Conservation (phyloP, 23 red algal genomes). For the Cyanidium caldarium region DNA sequence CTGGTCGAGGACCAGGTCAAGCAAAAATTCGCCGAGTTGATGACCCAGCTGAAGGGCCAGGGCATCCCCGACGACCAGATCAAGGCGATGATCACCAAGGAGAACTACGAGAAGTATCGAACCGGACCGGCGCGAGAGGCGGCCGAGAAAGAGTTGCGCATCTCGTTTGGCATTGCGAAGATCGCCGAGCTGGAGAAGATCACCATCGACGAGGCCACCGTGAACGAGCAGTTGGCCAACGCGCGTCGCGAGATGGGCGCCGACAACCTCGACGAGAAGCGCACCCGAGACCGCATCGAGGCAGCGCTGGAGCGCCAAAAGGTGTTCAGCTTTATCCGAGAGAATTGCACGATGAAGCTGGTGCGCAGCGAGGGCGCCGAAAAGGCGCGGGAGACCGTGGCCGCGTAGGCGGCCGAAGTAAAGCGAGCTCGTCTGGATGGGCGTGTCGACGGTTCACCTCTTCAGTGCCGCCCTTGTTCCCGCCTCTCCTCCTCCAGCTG, state of each 20-base stretch:
- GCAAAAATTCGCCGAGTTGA: constrained; percentile 70
- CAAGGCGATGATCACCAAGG: constrained; percentile 77
- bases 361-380: not conserved
- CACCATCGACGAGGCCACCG: constrained; percentile 12
- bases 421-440: not conserved
- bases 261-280: constrained; percentile 33
- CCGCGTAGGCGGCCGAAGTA: not conserved
- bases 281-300: constrained; percentile 38
- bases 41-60: constrained; percentile 59
- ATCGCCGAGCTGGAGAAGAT: constrained; percentile 57
- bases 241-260: constrained; percentile 36
- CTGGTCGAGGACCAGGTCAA: constrained; percentile 68
- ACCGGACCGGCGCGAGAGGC: constrained; percentile 35
- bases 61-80: constrained; percentile 75
- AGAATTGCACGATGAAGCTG: constrained; percentile 27
- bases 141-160: constrained; percentile 51
- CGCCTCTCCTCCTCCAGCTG: not conserved
- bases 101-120: constrained; percentile 77
- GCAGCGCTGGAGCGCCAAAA: constrained; percentile 36
- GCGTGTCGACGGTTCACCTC: not conserved
- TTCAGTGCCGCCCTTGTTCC: not conserved
- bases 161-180: constrained; percentile 54
- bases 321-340: constrained; percentile 36
- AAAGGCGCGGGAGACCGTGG: not conserved
- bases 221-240: constrained; percentile 46